phyloP scores from a whole-genome alignment of 257 asterid genomes.

The Capsicum pubescens region DNA sequence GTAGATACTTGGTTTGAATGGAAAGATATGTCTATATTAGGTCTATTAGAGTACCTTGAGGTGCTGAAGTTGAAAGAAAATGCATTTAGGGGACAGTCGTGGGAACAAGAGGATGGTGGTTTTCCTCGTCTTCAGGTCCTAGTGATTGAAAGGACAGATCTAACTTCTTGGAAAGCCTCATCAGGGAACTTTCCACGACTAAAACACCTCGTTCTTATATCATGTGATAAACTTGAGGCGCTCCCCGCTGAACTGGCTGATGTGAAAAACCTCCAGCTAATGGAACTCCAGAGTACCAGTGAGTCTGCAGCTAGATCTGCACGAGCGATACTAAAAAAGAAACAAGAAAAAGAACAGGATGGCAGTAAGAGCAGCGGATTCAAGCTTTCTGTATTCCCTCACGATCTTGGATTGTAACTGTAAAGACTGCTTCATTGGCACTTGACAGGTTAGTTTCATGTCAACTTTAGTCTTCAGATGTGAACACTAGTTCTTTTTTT shows the following conservation, averaged over 20 bases:
- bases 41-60: conserved; percentile 34
- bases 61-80: conserved; percentile 40
- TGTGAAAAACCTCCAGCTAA: conserved; percentile 34
- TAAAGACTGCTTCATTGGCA: not conserved
- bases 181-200: conserved; percentile 37
- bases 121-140: conserved; percentile 38
- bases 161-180: conserved; percentile 40
- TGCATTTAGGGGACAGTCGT: conserved; percentile 35
- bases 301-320: conserved; percentile 40
- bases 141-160: conserved; percentile 33
- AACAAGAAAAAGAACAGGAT: not conserved
- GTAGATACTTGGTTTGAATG: conserved; percentile 34
- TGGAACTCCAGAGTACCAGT: conserved; percentile 34
- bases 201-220: conserved; percentile 33
- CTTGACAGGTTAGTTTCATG: conserved; percentile 1
- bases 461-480: not conserved
- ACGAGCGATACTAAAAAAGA: conserved; percentile 33
- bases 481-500: too few relatives aligned
- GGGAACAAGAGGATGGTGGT: conserved; percentile 37
- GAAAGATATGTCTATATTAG: conserved; percentile 33
- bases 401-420: conserved; percentile 30
- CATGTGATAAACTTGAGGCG: conserved; percentile 36
- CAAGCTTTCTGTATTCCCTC: conserved; percentile 36
- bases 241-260: conserved; percentile 40
- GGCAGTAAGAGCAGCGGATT: conserved; percentile 12